phyloP scores from a whole-genome alignment of 768 basidiomycete genomes.

The Trametes cinnabarina region DNA sequence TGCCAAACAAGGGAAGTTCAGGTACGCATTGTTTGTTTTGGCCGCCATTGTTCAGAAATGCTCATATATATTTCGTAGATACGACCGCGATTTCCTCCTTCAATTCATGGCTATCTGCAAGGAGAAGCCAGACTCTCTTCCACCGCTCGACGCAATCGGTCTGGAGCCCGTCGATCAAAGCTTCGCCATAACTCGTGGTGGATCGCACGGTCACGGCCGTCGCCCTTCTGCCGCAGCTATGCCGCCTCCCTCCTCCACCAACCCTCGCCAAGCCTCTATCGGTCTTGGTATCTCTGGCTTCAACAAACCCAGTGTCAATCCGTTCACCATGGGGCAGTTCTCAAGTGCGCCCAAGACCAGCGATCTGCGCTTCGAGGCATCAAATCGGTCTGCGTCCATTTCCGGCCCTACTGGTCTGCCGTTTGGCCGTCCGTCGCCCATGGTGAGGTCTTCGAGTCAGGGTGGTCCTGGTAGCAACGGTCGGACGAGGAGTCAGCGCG shows the following conservation, averaged over 20 bases:
- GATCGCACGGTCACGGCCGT: constrained; percentile 49
- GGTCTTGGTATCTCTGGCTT: constrained; percentile 44
- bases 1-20: constrained; percentile 85
- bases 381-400: constrained; percentile 56
- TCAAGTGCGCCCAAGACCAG: constrained; percentile 55
- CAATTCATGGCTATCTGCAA: constrained; percentile 96
- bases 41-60: neutral
- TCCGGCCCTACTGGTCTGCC: constrained; percentile 45
- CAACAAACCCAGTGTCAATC: constrained; percentile 33
- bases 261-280: constrained; percentile 46
- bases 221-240: constrained; percentile 49
- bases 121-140: constrained; percentile 90
- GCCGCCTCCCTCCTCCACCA: constrained; percentile 35
- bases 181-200: constrained; percentile 54
- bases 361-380: constrained; percentile 62
- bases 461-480: constrained; percentile 51
- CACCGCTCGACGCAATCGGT: constrained; percentile 87
- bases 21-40: constrained; percentile 41
- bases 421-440: constrained; percentile 49
- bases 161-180: constrained; percentile 72
- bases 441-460: constrained; percentile 61
- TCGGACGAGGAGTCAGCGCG: constrained; percentile 79
- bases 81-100: constrained; percentile 95
- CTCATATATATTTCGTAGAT: constrained; percentile 45
- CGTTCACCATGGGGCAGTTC: constrained; percentile 72